Conservation (phyloP, 306 rosid species). For the Hippophae gyantsensis region DNA sequence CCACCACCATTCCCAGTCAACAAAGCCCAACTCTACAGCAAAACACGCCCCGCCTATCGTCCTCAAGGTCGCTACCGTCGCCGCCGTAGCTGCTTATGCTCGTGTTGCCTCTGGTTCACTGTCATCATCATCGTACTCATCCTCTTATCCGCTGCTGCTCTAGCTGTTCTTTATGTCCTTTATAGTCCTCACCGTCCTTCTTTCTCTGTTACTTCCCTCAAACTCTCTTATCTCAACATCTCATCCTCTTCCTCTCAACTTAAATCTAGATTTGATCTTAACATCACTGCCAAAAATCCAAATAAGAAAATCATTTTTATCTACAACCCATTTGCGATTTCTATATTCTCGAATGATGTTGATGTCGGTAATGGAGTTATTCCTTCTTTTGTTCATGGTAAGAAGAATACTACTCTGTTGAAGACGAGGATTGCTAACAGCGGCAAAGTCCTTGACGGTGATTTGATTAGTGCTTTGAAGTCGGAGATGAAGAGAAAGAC, state of each 20-base stretch:
- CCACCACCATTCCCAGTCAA: slow-evolving; percentile 42
- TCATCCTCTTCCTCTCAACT: slow-evolving; percentile 26
- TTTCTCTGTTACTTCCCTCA: slow-evolving; percentile 31
- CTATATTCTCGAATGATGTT: slow-evolving; percentile 25
- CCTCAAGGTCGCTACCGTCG: slow-evolving; percentile 41
- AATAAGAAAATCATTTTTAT: slow-evolving; percentile 41
- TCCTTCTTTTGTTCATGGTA: slow-evolving; percentile 44
- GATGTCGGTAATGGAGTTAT: slow-evolving; percentile 31
- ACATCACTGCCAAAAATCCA: slow-evolving; percentile 37
- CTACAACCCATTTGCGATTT: slow-evolving; percentile 25
- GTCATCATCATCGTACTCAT: slow-evolving; percentile 38
- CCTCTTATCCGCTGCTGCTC: slow-evolving; percentile 37
- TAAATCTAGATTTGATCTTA: slow-evolving; percentile 33
- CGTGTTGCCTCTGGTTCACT: slow-evolving; percentile 44
- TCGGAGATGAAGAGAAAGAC: slow-evolving; percentile 44
- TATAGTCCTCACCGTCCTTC: slow-evolving; percentile 48
- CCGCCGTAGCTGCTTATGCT: slow-evolving; percentile 48
- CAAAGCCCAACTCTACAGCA: slow-evolving; percentile 56
- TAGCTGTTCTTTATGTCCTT: slow-evolving; percentile 46
- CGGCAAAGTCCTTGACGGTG: slow-evolving; percentile 24
- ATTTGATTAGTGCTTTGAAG: slow-evolving; percentile 28
- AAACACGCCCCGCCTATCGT: slow-evolving; percentile 66
- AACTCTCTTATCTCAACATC: slow-evolving; percentile 26
- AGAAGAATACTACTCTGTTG: slow-evolving; percentile 60
- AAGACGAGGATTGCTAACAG: slow-evolving; percentile 31